phyloP scores from a whole-genome alignment of 495 filamentous ascomycete species.

The Trichoderma erinaceum region DNA sequence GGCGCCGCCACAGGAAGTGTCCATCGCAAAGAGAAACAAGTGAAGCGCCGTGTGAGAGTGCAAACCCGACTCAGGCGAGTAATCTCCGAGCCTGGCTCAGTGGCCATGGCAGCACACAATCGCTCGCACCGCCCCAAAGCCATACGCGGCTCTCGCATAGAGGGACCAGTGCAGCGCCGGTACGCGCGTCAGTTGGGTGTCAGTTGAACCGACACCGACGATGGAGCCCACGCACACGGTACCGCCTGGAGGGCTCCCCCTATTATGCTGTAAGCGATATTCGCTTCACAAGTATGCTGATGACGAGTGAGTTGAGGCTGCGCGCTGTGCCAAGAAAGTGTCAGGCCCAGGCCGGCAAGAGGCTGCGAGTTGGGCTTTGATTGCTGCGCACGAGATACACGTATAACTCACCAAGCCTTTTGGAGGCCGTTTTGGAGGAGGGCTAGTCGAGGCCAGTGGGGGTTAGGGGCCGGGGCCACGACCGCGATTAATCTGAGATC shows the following conservation, averaged over 20 bases:
- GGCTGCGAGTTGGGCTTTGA: no score
- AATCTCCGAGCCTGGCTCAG: background rate
- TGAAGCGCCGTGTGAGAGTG: background rate
- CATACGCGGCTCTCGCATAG: background rate
- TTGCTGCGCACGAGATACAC: background rate
- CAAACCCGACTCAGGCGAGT: constrained; percentile 2
- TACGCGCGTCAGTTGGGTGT: background rate
- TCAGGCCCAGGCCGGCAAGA: no score
- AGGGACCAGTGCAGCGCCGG: no score
- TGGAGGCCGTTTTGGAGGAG: background rate
- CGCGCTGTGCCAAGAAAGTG: no score
- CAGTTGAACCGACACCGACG: background rate
- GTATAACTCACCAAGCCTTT: background rate
- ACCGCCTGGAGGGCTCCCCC: no score
- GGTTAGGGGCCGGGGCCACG: background rate
- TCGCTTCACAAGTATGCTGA: no score
- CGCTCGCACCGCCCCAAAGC: background rate
- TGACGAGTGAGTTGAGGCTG: no score
- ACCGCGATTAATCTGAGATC: background rate
- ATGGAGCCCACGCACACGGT: background rate
- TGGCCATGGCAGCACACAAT: background rate
- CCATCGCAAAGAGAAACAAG: background rate
- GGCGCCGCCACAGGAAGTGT: background rate
- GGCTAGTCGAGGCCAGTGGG: background rate
- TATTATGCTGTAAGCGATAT: no score